These are phyloP conservation scores for Castanospermum australe DNA, from an alignment of 306 rosid genomes.

Conservation along the genomic window DNA sequence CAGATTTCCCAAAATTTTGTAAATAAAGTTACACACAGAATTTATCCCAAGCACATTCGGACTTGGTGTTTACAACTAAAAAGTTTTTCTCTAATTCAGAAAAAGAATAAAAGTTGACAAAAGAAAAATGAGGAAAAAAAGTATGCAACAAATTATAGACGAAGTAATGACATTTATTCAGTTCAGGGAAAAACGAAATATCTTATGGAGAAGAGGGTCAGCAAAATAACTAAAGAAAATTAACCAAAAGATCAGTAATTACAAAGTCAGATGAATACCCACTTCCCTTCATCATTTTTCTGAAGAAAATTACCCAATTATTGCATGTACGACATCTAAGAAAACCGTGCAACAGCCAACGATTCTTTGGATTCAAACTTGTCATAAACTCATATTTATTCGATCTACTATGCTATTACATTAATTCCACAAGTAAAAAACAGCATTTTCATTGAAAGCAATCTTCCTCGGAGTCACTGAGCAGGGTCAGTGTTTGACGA, in stretches of 20 bases:
- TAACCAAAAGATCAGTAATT: conserved; percentile 14
- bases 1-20: background rate
- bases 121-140: background rate
- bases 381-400: background rate
- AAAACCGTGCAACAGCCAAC: background rate
- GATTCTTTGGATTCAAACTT: background rate
- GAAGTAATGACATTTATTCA: background rate
- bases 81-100: background rate
- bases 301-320: background rate
- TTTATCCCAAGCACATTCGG: conserved; percentile 16
- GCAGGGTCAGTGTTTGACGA: background rate
- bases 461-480: background rate
- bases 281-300: background rate
- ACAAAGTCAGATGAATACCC: conserved; percentile 9
- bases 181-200: background rate
- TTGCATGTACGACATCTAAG: background rate
- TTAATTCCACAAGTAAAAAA: background rate
- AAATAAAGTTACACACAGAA: background rate
- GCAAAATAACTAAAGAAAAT: conserved; percentile 4
- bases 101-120: background rate
- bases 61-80: background rate
- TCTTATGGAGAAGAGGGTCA: background rate
- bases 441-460: conserved; percentile 2
- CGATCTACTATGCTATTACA: conserved; percentile 13
- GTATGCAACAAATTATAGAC: background rate